These are phyloP conservation scores for Tuber calosporum DNA, from an alignment of 495 filamentous ascomycete genomes.

Conservation along the genomic window DNA sequence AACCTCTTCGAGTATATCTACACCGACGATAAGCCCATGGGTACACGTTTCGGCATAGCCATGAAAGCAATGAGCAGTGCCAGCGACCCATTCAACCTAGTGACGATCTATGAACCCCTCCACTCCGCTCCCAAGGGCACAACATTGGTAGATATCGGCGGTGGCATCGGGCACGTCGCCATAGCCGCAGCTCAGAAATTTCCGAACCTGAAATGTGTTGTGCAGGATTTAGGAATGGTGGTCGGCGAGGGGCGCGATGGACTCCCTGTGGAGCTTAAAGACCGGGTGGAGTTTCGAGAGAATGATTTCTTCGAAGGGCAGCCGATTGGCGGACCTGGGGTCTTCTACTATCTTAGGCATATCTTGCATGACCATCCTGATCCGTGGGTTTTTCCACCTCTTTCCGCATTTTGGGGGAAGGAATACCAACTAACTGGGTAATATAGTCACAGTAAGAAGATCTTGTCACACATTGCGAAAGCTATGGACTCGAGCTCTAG, in stretches of 20 bases:
- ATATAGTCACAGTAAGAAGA: neutral
- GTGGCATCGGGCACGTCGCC: conserved; percentile 40
- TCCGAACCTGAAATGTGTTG: conserved; percentile 37
- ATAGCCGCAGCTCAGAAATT: conserved; percentile 21
- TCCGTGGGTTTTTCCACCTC: conserved; percentile 6
- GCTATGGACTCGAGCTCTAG: conserved; percentile 7
- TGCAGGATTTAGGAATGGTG: conserved; percentile 42
- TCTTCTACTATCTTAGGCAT: conserved; percentile 25
- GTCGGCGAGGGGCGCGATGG: conserved; percentile 9
- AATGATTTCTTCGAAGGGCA: conserved; percentile 32
- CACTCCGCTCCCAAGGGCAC: conserved; percentile 3
- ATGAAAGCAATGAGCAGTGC: neutral
- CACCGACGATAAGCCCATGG: conserved; percentile 1
- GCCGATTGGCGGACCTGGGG: conserved; percentile 16
- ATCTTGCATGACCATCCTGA: conserved; percentile 33
- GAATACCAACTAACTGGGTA: neutral
- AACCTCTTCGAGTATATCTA: conserved; percentile 9
- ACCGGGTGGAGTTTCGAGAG: conserved; percentile 13
- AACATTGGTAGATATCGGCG: conserved; percentile 44
- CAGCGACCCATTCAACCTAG: neutral
- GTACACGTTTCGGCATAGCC: conserved; percentile 8
- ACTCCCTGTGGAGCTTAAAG: conserved; percentile 7
- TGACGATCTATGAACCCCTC: conserved; percentile 6
- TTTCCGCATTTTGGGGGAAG: neutral
- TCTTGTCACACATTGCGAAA: conserved; percentile 11